Percentiles rank a stretch among this genome's conserved stretches.
These are phyloP conservation scores for Hydnomerulius pinastri DNA, from an alignment of 768 basidiomycete species.

Conservation along the genomic window DNA sequence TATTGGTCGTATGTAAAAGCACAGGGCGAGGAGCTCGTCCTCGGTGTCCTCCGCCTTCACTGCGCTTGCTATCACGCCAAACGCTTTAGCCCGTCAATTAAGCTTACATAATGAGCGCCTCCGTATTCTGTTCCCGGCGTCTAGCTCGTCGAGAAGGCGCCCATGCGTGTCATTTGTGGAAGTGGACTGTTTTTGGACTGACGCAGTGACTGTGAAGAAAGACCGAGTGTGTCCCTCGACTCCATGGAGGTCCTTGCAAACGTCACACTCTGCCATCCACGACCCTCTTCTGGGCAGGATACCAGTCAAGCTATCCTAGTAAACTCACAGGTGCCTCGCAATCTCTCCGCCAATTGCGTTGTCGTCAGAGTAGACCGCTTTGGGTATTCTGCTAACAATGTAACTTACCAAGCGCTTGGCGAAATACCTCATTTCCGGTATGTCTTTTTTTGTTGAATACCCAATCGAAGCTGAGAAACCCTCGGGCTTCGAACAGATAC, in stretches of 20 bases:
- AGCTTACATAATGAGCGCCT: too few relatives aligned
- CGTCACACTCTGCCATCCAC: slow-evolving; percentile 42
- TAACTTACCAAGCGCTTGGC: slow-evolving; percentile 65
- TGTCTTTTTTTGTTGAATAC: neutral
- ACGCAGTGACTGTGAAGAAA: too few relatives aligned
- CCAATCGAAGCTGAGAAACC: neutral
- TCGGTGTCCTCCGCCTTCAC: too few relatives aligned
- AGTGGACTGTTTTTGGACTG: too few relatives aligned
- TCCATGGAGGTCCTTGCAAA: slow-evolving; percentile 23
- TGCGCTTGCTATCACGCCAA: too few relatives aligned
- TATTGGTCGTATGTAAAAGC: too few relatives aligned
- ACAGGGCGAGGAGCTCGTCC: too few relatives aligned
- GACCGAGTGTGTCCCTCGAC: too few relatives aligned
- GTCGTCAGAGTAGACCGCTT: slow-evolving; percentile 63
- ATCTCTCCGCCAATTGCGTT: slow-evolving; percentile 45
- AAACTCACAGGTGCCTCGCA: slow-evolving; percentile 18
- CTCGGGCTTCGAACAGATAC: slow-evolving; percentile 48
- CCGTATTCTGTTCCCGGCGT: too few relatives aligned
- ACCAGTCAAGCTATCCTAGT: slow-evolving; percentile 31
- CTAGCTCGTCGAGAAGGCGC: too few relatives aligned
- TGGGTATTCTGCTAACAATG: slow-evolving; percentile 71
- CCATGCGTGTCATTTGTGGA: too few relatives aligned
- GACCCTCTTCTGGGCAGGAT: slow-evolving; percentile 36
- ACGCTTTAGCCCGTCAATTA: too few relatives aligned
- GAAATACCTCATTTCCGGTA: slow-evolving; percentile 44